phyloP scores from a whole-genome alignment of 306 rosid species.

The Pueraria montana region DNA sequence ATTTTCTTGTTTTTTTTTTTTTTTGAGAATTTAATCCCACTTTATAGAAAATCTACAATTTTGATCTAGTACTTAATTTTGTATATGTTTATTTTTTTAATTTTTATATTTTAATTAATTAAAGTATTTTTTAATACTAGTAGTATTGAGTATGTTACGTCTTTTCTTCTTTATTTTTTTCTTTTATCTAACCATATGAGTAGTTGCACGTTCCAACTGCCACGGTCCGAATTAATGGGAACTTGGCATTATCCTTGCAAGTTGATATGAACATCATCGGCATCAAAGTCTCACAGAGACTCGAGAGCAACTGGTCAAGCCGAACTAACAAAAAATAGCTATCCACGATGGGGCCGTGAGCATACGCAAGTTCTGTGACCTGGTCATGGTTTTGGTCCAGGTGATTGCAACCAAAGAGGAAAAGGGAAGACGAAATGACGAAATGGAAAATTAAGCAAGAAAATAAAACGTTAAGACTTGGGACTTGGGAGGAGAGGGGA shows the following conservation, averaged over 20 bases:
- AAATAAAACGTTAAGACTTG: neutral
- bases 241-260: constrained; percentile 37
- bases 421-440: neutral
- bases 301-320: neutral
- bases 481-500: no score
- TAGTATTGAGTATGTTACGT: no score
- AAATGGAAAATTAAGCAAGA: neutral
- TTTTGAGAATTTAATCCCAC: no score
- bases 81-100: no score
- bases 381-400: neutral
- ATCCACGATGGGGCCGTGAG: constrained; percentile 2
- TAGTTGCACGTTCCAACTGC: neutral
- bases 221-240: constrained; percentile 2
- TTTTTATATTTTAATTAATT: no score
- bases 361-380: neutral
- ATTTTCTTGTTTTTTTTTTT: no score
- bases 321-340: neutral
- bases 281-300: neutral
- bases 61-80: no score
- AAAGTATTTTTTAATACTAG: no score
- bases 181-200: neutral
- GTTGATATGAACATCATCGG: neutral
- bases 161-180: neutral
- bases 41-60: no score
- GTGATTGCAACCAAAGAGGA: neutral